A percentile compares a stretch with the other conserved stretches of the same genome.
These are phyloP conservation scores for Chlorella sp. DNA, from an alignment of 139 green algal species.

Conservation along the genomic window DNA sequence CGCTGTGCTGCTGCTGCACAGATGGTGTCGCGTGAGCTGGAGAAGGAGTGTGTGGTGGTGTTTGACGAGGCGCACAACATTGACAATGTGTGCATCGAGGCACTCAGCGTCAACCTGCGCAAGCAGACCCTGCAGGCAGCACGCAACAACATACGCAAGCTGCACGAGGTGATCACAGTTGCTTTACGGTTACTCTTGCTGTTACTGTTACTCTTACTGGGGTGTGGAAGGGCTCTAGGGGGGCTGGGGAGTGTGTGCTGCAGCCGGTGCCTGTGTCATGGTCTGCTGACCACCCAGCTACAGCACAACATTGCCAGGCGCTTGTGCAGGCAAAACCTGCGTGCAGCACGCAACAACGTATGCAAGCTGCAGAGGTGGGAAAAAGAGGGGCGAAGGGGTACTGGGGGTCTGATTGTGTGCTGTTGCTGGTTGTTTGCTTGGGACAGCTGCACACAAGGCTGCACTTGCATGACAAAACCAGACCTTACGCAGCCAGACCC, in stretches of 20 bases:
- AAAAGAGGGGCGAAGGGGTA: no score
- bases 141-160: conserved; percentile 65
- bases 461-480: no score
- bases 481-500: no score
- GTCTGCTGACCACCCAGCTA: conserved; percentile 21
- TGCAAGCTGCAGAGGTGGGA: conserved; percentile 50
- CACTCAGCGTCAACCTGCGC: conserved; percentile 79
- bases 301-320: no score
- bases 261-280: no score
- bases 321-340: no score
- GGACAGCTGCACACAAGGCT: no score
- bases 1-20: conserved; percentile 24
- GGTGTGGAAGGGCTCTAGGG: neutral
- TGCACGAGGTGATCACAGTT: conserved; percentile 59
- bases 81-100: conserved; percentile 92
- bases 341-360: conserved; percentile 80
- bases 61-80: conserved; percentile 88
- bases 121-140: conserved; percentile 86
- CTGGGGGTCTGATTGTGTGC: no score
- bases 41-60: conserved; percentile 96
- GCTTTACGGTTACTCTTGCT: no score
- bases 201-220: no score
- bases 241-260: no score
- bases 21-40: conserved; percentile 93
- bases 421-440: no score